phyloP scores from a whole-genome alignment of 371 early-diverging fungal species.

The Batrachochytrium dendrobatidis region DNA sequence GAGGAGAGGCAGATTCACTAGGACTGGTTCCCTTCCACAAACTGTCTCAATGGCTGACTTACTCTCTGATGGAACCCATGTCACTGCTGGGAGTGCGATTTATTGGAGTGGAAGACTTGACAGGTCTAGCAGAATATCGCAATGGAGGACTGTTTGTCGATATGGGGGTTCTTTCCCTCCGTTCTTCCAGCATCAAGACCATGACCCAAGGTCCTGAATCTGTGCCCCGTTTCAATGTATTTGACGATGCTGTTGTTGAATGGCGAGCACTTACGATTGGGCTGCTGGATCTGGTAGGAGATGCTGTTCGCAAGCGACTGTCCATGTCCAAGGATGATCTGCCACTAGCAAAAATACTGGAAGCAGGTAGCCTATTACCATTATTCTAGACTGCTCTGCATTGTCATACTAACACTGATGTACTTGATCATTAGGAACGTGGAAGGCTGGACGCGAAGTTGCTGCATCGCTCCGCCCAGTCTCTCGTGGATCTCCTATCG shows the following conservation, averaged over 20 bases:
- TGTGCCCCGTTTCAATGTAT: constrained; percentile 67
- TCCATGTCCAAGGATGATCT: constrained; percentile 47
- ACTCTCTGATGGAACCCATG: constrained; percentile 79
- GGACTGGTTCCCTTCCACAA: constrained; percentile 81
- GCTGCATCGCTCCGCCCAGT: constrained; percentile 68
- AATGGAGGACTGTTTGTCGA: constrained; percentile 80
- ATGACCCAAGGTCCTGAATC: neutral
- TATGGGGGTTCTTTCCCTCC: constrained; percentile 52
- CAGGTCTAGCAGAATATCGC: constrained; percentile 87
- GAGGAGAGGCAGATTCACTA: constrained; percentile 9
- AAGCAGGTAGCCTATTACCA: constrained; percentile 55
- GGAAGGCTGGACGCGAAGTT: constrained; percentile 80
- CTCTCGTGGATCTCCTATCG: constrained; percentile 81
- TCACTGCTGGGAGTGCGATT: constrained; percentile 51
- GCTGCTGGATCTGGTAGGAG: constrained; percentile 67
- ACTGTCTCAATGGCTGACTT: constrained; percentile 90
- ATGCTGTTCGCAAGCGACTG: constrained; percentile 53
- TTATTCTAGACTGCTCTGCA: neutral
- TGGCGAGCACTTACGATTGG: constrained; percentile 89
- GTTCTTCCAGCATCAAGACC: constrained; percentile 3
- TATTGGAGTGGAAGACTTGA: constrained; percentile 57
- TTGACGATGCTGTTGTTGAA: constrained; percentile 78
- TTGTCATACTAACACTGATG: neutral
- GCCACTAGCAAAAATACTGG: constrained; percentile 76
- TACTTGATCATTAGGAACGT: constrained; percentile 16